These are phyloP conservation scores for Butyriboletus regius DNA, from an alignment of 1,284 basidiomycete species.

Conservation along the genomic window DNA sequence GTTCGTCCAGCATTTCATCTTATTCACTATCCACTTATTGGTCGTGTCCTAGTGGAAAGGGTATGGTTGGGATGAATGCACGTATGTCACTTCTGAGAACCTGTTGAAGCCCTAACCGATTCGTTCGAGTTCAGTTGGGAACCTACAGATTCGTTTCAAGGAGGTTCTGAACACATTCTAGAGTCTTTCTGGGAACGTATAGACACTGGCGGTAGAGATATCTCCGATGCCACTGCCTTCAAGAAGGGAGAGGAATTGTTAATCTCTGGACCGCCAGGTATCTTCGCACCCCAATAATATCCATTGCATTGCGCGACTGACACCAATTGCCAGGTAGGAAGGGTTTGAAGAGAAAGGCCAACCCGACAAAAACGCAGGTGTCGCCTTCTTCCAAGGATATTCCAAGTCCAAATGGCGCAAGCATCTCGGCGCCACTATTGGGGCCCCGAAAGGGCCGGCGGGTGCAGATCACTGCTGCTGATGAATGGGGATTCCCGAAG, in stretches of 20 bases:
- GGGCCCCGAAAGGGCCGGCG: conserved; percentile 25
- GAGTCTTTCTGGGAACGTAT: conserved; percentile 55
- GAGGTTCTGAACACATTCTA: conserved; percentile 51
- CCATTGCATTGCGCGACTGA: conserved; percentile 3
- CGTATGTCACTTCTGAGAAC: conserved; percentile 42
- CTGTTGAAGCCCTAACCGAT: conserved; percentile 5
- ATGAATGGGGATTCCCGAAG: conserved; percentile 5
- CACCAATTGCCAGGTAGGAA: conserved; percentile 13
- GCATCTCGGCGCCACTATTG: conserved; percentile 19
- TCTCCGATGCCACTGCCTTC: conserved; percentile 44
- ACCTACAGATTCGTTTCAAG: conserved; percentile 52
- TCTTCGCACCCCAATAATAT: conserved; percentile 4
- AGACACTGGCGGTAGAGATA: conserved; percentile 46
- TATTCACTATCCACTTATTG: conserved; percentile 3
- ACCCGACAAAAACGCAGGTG: neutral
- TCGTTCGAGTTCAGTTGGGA: conserved; percentile 51
- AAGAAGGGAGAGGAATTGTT: conserved; percentile 48
- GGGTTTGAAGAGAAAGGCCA: conserved; percentile 22
- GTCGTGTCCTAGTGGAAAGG: conserved; percentile 55
- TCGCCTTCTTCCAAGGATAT: conserved; percentile 6
- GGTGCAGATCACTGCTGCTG: conserved; percentile 2
- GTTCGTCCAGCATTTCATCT: conserved; percentile 34
- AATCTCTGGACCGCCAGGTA: conserved; percentile 54
- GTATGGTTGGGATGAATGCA: conserved; percentile 54
- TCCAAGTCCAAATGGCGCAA: conserved; percentile 4